These are phyloP conservation scores for Ophiostoma pallidulum DNA, from an alignment of 2,329 filamentous ascomycete species.

Conservation along the genomic window DNA sequence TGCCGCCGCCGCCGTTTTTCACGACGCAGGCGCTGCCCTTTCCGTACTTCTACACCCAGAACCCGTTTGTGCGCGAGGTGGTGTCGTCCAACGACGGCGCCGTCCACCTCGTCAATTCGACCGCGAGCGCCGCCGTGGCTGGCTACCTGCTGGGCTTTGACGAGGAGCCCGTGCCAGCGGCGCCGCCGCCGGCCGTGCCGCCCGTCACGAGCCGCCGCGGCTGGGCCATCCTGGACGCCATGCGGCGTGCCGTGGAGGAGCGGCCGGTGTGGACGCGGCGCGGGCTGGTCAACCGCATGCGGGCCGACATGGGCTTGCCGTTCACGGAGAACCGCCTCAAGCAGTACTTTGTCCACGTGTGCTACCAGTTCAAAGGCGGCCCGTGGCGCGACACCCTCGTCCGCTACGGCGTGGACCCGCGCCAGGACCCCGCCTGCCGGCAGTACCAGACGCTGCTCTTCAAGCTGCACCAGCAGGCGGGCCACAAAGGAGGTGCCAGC, in stretches of 20 bases:
- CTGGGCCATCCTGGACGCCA: constrained; percentile 51
- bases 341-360: constrained; percentile 70
- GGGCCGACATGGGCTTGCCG: constrained; percentile 25
- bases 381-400: constrained; percentile 87
- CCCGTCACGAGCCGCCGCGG: constrained; percentile 51
- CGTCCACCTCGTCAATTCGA: constrained; percentile 46
- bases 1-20: constrained; percentile 73
- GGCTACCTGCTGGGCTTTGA: constrained; percentile 50
- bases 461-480: constrained; percentile 51
- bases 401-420: constrained; percentile 77
- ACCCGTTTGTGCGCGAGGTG: constrained; percentile 61
- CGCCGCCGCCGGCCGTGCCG: constrained; percentile 49
- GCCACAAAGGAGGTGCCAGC: constrained; percentile 32
- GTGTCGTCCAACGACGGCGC: constrained; percentile 42
- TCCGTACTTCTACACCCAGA: constrained; percentile 76
- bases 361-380: constrained; percentile 86
- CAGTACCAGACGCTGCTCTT: constrained; percentile 86
- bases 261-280: constrained; percentile 83
- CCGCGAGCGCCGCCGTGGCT: constrained; percentile 45
- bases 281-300: constrained; percentile 65
- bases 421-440: constrained; percentile 64
- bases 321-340: constrained; percentile 50
- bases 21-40: constrained; percentile 66
- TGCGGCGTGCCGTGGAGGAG: constrained; percentile 57
- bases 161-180: constrained; percentile 51